These are phyloP conservation scores for Penicillium ochrochloron DNA, from an alignment of 495 filamentous ascomycete species.

Conservation along the genomic window DNA sequence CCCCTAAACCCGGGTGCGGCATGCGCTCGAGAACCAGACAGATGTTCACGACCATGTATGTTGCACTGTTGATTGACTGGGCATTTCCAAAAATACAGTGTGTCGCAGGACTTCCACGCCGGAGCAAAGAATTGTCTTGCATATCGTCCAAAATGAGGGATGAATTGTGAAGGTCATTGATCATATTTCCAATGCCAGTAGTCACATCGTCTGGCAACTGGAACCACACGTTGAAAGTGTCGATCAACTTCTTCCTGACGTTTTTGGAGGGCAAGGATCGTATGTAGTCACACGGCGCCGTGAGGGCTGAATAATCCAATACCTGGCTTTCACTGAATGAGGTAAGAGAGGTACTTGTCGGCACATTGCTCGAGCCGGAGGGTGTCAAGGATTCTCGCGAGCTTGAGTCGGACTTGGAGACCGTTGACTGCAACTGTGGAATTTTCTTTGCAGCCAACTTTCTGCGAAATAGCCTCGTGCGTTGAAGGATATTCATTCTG, in stretches of 20 bases:
- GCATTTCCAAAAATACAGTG: conserved; percentile 87
- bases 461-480: neutral
- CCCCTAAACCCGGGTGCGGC: conserved; percentile 64
- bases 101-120: conserved; percentile 82
- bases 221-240: conserved; percentile 17
- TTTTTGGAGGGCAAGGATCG: conserved; percentile 30
- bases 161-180: conserved; percentile 11
- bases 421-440: neutral
- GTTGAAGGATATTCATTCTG: neutral
- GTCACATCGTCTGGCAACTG: neutral
- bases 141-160: conserved; percentile 71
- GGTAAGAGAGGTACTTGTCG: neutral
- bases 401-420: neutral
- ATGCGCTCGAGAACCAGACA: conserved; percentile 58
- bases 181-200: neutral
- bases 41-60: conserved; percentile 89
- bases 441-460: neutral
- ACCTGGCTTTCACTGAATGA: neutral
- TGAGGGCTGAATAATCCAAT: neutral
- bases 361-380: neutral
- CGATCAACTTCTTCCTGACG: conserved; percentile 19
- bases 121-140: conserved; percentile 74
- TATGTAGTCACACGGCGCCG: conserved; percentile 9
- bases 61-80: conserved; percentile 91
- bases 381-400: neutral